Percentiles rank a stretch among this genome's conserved stretches.
Conservation (phyloP, 371 early-diverging fungal species). For the Mortierella sp. region DNA sequence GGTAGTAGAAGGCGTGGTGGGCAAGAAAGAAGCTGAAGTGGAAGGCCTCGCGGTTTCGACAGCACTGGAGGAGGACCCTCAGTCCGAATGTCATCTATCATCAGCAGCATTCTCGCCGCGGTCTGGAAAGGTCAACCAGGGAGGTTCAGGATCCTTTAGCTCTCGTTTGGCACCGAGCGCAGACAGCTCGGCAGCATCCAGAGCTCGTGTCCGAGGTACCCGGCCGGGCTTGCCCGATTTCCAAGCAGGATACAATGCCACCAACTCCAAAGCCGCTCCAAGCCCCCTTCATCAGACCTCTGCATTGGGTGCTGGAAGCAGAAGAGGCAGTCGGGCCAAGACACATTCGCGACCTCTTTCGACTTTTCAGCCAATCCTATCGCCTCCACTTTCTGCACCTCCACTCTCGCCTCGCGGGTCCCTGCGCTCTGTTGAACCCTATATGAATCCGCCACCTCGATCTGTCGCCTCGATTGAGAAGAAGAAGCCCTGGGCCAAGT, state of each 20-base stretch:
- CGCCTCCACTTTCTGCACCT: not conserved
- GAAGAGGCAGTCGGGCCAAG: conserved; percentile 18
- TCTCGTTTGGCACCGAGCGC: conserved; percentile 16
- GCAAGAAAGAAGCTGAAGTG: not conserved
- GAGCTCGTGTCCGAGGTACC: not conserved
- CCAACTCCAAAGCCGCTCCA: not conserved
- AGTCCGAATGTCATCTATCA: conserved; percentile 10
- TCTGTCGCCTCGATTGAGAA: conserved; percentile 20
- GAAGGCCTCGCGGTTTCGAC: not conserved
- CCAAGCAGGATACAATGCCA: not conserved
- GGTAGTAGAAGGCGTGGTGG: not conserved
- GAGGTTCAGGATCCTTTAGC: conserved; percentile 8
- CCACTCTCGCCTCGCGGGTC: conserved; percentile 23
- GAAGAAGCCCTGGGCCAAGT: conserved; percentile 38
- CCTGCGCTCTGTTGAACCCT: conserved; percentile 30
- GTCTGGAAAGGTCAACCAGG: not conserved
- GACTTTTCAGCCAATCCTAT: not conserved
- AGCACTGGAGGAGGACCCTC: not conserved
- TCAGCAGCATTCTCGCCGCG: conserved; percentile 21
- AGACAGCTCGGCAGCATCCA: conserved; percentile 24
- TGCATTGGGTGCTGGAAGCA: not conserved
- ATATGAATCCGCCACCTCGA: conserved; percentile 52
- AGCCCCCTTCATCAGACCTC: conserved; percentile 10
- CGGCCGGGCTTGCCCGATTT: conserved; percentile 30
- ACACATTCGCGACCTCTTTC: conserved; percentile 26